A percentile compares a stretch with the other conserved stretches of the same genome.
Evolutionary conservation across 768 basidiomycete genomes (phyloP).

Genomic region (Termitomyces sp.): DNA sequence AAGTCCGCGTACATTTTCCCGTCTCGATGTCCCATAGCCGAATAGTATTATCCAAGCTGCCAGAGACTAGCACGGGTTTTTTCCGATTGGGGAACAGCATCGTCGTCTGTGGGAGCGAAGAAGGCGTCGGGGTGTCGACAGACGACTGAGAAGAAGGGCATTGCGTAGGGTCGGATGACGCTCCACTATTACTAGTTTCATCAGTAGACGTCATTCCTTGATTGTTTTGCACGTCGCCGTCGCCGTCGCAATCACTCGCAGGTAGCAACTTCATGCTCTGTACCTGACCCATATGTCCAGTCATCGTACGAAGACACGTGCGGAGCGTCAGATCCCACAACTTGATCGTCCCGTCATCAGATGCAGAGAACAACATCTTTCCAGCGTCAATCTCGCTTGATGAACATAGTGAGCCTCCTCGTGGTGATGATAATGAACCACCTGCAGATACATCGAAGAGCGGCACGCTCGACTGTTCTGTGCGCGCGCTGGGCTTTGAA

Average conservation of each 20-base stretch:
- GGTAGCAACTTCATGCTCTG: slow-evolving; percentile 83
- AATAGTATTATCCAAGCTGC: slow-evolving; percentile 92
- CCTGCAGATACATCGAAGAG: slow-evolving; percentile 30
- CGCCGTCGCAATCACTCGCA: slow-evolving; percentile 48
- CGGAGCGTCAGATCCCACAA: slow-evolving; percentile 88
- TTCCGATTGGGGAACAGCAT: slow-evolving; percentile 24
- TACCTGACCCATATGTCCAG: slow-evolving; percentile 91
- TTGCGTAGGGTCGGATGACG: neutral
- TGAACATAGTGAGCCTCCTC: slow-evolving; percentile 16
- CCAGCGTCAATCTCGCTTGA: slow-evolving; percentile 62
- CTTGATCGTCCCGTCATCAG: slow-evolving; percentile 89
- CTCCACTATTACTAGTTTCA: neutral
- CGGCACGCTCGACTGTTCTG: slow-evolving; percentile 23
- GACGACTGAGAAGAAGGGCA: neutral
- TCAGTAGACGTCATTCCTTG: neutral
- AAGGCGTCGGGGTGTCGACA: neutral
- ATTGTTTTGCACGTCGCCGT: slow-evolving; percentile 1
- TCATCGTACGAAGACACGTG: slow-evolving; percentile 77
- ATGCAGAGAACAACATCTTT: slow-evolving; percentile 96
- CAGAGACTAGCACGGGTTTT: slow-evolving; percentile 79
- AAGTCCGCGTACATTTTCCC: slow-evolving; percentile 68
- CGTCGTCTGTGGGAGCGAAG: neutral
- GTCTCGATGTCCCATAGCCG: slow-evolving; percentile 94
- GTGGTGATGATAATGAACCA: slow-evolving; percentile 17
- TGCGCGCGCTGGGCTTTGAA: slow-evolving; percentile 30